A percentile compares a stretch with the other conserved stretches of the same genome.
Evolutionary conservation across 805 yeast genomes (phyloP).

Genomic region (Hermanozyma aechmeae): DNA sequence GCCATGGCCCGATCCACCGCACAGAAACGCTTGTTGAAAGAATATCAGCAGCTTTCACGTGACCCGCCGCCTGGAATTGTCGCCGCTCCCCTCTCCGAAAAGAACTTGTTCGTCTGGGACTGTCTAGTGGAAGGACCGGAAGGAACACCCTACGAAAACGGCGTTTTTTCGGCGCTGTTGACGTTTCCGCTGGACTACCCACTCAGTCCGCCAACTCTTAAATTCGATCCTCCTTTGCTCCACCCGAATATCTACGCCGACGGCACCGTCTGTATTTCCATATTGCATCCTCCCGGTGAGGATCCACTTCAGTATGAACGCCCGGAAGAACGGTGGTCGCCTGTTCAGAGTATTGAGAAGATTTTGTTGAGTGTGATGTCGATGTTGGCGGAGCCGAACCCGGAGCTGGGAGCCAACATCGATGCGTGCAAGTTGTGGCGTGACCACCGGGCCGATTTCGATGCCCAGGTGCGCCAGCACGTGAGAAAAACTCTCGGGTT

Average conservation of each 20-base stretch:
- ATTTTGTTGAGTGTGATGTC: slow-evolving; percentile 86
- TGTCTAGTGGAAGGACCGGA: slow-evolving; percentile 78
- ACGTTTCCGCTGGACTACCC: slow-evolving; percentile 77
- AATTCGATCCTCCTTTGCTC: slow-evolving; percentile 69
- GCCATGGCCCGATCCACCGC: slow-evolving; percentile 43
- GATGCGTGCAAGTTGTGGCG: slow-evolving; percentile 85
- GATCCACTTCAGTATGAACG: slow-evolving; percentile 94
- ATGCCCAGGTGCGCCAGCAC: slow-evolving; percentile 53
- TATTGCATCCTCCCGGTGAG: slow-evolving; percentile 92
- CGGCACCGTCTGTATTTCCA: slow-evolving; percentile 94
- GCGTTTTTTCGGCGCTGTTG: slow-evolving; percentile 72
- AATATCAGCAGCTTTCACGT: slow-evolving; percentile 72
- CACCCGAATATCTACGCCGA: slow-evolving; percentile 94
- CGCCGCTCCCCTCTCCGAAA: slow-evolving; percentile 82
- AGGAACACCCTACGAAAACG: slow-evolving; percentile 79
- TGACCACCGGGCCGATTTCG: slow-evolving; percentile 64
- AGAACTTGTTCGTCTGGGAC: slow-evolving; percentile 72
- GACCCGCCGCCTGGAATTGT: slow-evolving; percentile 94
- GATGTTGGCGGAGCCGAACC: slow-evolving; percentile 95
- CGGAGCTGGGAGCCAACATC: slow-evolving; percentile 89
- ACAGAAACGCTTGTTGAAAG: slow-evolving; percentile 77
- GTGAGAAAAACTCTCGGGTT: slow-evolving; percentile 68
- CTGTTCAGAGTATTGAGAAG: slow-evolving; percentile 96
- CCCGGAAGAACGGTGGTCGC: slow-evolving; percentile 97
- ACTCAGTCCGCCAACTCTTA: slow-evolving; percentile 68